Percentiles rank a stretch among this genome's conserved stretches.
Evolutionary conservation across 768 basidiomycete species (phyloP).

Genomic region (Tylopilus sp.): DNA sequence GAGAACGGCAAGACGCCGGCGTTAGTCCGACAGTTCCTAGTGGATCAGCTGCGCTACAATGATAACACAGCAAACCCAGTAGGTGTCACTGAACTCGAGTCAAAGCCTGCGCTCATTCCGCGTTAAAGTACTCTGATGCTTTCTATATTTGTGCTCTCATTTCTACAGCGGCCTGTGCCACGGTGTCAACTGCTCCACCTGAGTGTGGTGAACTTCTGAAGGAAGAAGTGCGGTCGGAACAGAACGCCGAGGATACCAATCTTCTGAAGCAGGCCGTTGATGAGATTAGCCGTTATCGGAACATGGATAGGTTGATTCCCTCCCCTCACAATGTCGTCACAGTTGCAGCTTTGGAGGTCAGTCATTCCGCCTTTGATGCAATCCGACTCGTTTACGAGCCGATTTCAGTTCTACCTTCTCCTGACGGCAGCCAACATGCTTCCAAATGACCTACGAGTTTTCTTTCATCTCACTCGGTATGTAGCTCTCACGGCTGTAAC

Average conservation of each 20-base stretch:
- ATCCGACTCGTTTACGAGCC: too few relatives aligned
- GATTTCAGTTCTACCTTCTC: conserved; percentile 69
- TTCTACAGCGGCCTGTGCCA: conserved; percentile 76
- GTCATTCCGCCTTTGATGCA: conserved; percentile 18
- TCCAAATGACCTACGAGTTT: conserved; percentile 69
- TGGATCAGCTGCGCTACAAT: conserved; percentile 89
- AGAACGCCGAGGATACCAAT: conserved; percentile 63
- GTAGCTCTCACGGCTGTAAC: conserved; percentile 20
- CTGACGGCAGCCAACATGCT: too few relatives aligned
- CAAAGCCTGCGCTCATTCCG: too few relatives aligned
- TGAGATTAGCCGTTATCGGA: conserved; percentile 88
- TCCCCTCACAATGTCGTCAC: conserved; percentile 94
- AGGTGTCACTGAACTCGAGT: too few relatives aligned
- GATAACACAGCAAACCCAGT: conserved; percentile 91
- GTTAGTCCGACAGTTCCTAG: conserved; percentile 81
- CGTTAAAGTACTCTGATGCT: too few relatives aligned
- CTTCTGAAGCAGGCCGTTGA: conserved; percentile 71
- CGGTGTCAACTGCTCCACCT: too few relatives aligned
- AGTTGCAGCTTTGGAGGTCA: conserved; percentile 83
- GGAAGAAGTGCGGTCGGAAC: conserved; percentile 61
- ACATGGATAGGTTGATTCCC: conserved; percentile 92
- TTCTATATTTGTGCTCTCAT: conserved; percentile 88
- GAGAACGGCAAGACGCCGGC: conserved; percentile 83
- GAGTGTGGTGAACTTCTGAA: conserved; percentile 72
- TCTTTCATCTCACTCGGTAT: conserved; percentile 87